These are phyloP conservation scores for Xylaria bambusicola DNA, from an alignment of 495 filamentous ascomycete genomes.

Conservation along the genomic window DNA sequence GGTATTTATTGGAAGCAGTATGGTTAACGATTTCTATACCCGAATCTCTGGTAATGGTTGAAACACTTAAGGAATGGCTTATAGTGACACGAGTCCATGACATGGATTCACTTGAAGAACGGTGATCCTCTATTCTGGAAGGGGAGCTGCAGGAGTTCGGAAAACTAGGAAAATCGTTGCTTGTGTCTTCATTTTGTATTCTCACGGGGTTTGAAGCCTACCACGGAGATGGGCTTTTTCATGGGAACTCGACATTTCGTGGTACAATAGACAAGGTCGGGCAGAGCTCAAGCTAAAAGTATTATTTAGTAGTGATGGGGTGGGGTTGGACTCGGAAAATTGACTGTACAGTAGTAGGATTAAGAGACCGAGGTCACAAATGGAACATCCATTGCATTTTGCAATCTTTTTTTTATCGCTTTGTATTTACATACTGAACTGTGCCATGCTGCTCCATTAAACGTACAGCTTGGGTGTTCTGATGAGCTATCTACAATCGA, in stretches of 20 bases:
- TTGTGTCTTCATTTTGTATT: neutral
- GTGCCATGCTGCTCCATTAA: neutral
- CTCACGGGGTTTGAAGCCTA: neutral
- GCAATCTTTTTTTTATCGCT: neutral
- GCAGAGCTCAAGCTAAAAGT: slow-evolving; percentile 12
- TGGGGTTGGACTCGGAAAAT: neutral
- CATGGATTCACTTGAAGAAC: neutral
- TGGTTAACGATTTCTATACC: neutral
- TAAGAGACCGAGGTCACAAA: neutral
- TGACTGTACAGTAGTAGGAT: slow-evolving; percentile 15
- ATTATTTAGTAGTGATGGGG: neutral
- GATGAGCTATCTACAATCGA: neutral
- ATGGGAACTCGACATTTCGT: slow-evolving; percentile 1
- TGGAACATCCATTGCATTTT: neutral
- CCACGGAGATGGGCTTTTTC: neutral
- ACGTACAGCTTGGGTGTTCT: neutral
- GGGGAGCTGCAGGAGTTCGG: slow-evolving; percentile 4
- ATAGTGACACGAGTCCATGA: slow-evolving; percentile 14
- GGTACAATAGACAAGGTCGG: slow-evolving; percentile 5
- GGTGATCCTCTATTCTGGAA: neutral
- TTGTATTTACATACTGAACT: neutral
- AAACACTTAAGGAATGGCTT: neutral
- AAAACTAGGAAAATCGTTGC: neutral
- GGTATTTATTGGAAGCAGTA: neutral
- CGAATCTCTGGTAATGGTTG: neutral